Conservation (phyloP, 164 flowering plant species). For the Magnolia sinica region DNA sequence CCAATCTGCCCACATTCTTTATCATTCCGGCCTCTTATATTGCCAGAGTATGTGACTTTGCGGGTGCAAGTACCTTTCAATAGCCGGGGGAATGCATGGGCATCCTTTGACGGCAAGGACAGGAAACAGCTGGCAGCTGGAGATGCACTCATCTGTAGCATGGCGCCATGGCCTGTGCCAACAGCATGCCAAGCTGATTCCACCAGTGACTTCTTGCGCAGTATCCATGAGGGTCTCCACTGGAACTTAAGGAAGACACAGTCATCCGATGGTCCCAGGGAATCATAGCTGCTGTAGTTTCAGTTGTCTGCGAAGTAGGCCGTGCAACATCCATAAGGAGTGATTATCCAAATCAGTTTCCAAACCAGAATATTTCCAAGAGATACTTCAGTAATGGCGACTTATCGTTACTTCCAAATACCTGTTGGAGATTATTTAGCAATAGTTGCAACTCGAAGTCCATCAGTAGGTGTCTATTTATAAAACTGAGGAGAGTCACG, state of each 20-base stretch:
- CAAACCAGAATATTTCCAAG: neutral
- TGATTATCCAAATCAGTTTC: neutral
- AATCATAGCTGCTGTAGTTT: slow-evolving; percentile 15
- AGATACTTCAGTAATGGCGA: neutral
- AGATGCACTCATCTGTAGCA: slow-evolving; percentile 89
- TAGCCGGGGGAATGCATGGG: slow-evolving; percentile 93
- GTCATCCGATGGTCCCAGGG: slow-evolving; percentile 75
- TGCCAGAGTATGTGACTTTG: slow-evolving; percentile 86
- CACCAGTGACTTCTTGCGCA: slow-evolving; percentile 76
- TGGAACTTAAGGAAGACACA: slow-evolving; percentile 94
- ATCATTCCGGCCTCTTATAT: slow-evolving; percentile 88
- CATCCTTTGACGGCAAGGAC: slow-evolving; percentile 90
- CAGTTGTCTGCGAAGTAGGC: neutral
- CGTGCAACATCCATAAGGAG: neutral
- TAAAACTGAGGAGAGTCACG: neutral
- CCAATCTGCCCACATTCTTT: slow-evolving; percentile 98
- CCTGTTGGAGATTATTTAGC: neutral
- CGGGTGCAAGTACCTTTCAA: slow-evolving; percentile 86
- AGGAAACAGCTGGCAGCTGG: slow-evolving; percentile 74
- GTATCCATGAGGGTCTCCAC: slow-evolving; percentile 95
- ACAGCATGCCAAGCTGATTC: slow-evolving; percentile 91
- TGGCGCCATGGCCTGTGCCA: slow-evolving; percentile 99
- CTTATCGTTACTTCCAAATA: neutral
- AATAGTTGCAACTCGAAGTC: neutral
- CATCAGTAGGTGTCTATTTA: neutral